Base-by-base conservation (phyloP, 2,329 filamentous ascomycete species). In the Dendryphion nanum region DNA sequence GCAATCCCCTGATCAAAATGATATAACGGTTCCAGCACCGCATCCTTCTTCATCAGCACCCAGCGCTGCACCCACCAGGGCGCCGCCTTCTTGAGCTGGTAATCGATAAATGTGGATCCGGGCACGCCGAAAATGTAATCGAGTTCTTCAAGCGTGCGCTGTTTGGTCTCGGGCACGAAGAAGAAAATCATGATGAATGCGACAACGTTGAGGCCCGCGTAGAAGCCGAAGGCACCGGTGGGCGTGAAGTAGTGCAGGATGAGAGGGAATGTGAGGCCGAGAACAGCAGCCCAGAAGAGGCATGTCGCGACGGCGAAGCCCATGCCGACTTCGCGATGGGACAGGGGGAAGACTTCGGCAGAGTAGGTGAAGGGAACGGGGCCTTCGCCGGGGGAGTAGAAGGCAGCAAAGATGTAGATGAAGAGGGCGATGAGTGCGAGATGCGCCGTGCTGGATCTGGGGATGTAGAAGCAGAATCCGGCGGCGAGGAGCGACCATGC, bases 261-360 rank as follows among this genome's bases (percentile, higher is more conserved):
- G 5, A 54, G 47, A 3, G 66, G 66, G 47, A 67, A 69, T 5
- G 60, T 68, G 14, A 70, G 52, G 5, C 55, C 61, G 10, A 70
- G 51, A 5, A 67, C 56, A 12, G 65, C 55, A 5, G 67, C 66
- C 61, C 64, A 70, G 50, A 68, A 65, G 18, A 66, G 55, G 18
- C 63, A 63, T 1, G 66, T 68, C 2, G 65, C 61, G 2, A 70
- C 65, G 6, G 66, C 64, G 50, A 61, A 67, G 29, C 50, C 53
- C 65, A 68, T 69, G 34, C 67, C 68, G 18, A 69, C 56, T 50
- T 70, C 62, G 46, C 83, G 75, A 53, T 86, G 82, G 2, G 79
- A 82, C 2, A 85, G 73, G 0, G 83, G 82, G 57, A 82, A 86
- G 3, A 85, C 79, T 63, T 86, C 83, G 37, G 82, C 81, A 4